phyloP scores from a whole-genome alignment of 495 filamentous ascomycete species.

The Xylaria sp. region DNA sequence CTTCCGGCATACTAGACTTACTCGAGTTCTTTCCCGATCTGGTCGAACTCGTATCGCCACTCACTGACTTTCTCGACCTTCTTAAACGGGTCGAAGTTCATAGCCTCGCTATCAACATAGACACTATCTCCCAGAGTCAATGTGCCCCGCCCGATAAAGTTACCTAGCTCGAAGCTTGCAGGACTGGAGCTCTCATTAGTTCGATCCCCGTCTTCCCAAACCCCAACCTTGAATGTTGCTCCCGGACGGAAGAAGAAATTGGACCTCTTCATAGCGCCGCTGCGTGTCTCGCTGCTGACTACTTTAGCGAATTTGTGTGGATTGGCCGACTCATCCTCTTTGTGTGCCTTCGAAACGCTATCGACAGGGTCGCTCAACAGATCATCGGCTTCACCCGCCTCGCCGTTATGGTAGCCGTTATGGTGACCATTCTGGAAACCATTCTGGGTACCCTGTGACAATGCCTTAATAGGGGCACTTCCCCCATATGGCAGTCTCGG shows the following conservation, averaged over 20 bases:
- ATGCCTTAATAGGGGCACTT: background rate
- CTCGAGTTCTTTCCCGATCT: slow-evolving; percentile 29
- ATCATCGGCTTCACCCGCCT: background rate
- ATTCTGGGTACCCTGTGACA: background rate
- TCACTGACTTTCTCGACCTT: slow-evolving; percentile 28
- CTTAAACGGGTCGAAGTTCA: slow-evolving; percentile 30
- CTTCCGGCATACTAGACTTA: background rate
- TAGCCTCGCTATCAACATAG: slow-evolving; percentile 28
- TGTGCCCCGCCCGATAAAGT: slow-evolving; percentile 21
- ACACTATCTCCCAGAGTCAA: slow-evolving; percentile 26
- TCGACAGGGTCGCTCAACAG: background rate
- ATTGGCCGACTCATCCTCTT: slow-evolving; percentile 19
- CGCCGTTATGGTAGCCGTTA: background rate
- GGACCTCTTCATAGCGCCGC: slow-evolving; percentile 16
- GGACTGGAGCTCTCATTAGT: slow-evolving; percentile 6
- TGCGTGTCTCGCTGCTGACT: slow-evolving; percentile 22
- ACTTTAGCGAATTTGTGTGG: slow-evolving; percentile 10
- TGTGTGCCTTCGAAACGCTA: background rate
- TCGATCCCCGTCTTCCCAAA: slow-evolving; percentile 39
- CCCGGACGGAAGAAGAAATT: slow-evolving; percentile 47
- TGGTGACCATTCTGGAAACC: slow-evolving; percentile 12
- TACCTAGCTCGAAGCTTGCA: slow-evolving; percentile 24
- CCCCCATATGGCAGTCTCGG: background rate
- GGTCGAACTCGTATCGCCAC: slow-evolving; percentile 27
- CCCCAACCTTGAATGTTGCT: slow-evolving; percentile 38